phyloP scores from a whole-genome alignment of 441 rosid species.

The Populus hybrid region DNA sequence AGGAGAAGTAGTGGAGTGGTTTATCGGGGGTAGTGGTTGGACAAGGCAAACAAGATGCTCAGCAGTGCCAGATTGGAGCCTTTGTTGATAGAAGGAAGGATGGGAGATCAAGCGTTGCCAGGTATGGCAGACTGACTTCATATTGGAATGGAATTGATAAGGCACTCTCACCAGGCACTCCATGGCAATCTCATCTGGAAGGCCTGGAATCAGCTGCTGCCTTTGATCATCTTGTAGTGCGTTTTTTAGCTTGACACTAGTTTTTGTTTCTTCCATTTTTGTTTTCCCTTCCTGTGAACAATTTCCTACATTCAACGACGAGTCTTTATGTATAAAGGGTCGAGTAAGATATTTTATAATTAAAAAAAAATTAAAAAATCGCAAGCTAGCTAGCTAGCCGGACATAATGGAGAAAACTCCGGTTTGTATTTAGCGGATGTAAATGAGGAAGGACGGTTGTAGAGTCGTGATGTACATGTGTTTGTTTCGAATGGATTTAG shows the following conservation, averaged over 20 bases:
- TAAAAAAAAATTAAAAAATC: no score
- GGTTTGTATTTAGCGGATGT: no score
- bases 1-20: background rate
- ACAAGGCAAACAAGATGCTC: constrained; percentile 46
- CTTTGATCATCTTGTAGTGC: background rate
- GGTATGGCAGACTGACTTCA: constrained; percentile 37
- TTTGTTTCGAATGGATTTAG: no score
- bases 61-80: constrained; percentile 20
- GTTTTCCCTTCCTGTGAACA: background rate
- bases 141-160: constrained; percentile 33
- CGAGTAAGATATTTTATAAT: no score
- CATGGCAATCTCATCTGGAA: constrained; percentile 49
- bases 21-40: constrained; percentile 32
- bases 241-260: background rate
- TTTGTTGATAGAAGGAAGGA: constrained; percentile 19
- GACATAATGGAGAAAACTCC: no score
- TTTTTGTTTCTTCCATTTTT: background rate
- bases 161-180: constrained; percentile 55
- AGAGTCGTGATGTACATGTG: no score
- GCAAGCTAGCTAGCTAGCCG: no score
- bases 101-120: constrained; percentile 38
- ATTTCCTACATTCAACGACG: no score
- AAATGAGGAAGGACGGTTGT: no score
- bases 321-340: no score
- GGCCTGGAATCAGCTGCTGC: constrained; percentile 33